Conservation (phyloP, 805 yeast species). For the Saccharomycopsis fermentans region DNA sequence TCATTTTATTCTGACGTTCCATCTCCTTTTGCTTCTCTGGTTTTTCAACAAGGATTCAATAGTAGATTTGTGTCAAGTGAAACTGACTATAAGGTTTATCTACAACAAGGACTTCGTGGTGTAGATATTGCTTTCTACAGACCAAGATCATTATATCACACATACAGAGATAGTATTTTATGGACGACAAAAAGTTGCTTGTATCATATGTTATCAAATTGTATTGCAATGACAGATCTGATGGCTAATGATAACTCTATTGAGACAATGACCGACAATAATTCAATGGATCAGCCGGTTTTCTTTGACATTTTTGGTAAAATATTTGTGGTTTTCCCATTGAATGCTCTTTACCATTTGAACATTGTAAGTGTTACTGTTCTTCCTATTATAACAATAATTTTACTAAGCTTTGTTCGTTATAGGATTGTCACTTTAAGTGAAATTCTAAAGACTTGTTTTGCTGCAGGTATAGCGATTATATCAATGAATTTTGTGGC, state of each 20-base stretch:
- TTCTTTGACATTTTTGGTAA: constrained; percentile 56
- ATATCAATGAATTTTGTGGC: constrained; percentile 29
- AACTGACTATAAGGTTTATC: constrained; percentile 75
- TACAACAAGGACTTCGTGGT: constrained; percentile 63
- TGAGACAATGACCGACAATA: constrained; percentile 23
- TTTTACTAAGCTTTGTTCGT: constrained; percentile 41
- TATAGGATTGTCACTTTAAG: background rate
- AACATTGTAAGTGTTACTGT: constrained; percentile 43
- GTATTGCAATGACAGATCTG: constrained; percentile 46
- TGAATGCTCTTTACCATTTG: constrained; percentile 36
- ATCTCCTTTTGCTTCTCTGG: constrained; percentile 66
- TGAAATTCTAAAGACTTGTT: constrained; percentile 13
- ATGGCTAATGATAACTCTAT: constrained; percentile 29
- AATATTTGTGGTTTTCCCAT: constrained; percentile 44
- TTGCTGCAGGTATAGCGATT: constrained; percentile 46
- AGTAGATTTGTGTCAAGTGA: constrained; percentile 63
- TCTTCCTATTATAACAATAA: constrained; percentile 43
- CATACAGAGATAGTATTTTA: constrained; percentile 57
- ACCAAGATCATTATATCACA: constrained; percentile 79
- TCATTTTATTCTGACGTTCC: constrained; percentile 40
- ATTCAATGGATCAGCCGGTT: constrained; percentile 34
- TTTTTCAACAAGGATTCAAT: constrained; percentile 79
- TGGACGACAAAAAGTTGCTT: constrained; percentile 58
- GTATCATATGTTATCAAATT: constrained; percentile 74
- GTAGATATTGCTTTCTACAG: constrained; percentile 83